Conservation (phyloP, 257 asterid species). For the Pogostemon cablin region DNA sequence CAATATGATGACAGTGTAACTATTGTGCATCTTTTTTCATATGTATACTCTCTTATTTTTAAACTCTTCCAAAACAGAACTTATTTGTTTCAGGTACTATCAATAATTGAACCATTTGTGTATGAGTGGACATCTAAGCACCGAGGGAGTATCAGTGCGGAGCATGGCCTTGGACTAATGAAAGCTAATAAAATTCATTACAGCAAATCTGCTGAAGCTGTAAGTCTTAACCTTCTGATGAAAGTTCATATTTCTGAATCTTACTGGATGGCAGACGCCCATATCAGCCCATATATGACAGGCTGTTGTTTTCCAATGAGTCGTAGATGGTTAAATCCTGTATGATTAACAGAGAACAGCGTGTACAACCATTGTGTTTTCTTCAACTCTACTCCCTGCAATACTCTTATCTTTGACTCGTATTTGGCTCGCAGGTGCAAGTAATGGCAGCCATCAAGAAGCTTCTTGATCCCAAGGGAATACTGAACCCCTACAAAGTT, state of each 20-base stretch:
- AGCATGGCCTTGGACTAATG: slow-evolving; percentile 97
- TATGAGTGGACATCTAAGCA: slow-evolving; percentile 98
- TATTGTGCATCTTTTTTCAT: slow-evolving; percentile 29
- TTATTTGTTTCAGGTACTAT: slow-evolving; percentile 57
- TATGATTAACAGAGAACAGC: too few relatives aligned
- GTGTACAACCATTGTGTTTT: too few relatives aligned
- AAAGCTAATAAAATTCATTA: slow-evolving; percentile 89
- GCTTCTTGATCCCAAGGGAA: slow-evolving; percentile 85
- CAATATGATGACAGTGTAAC: slow-evolving; percentile 69
- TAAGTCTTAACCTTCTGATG: slow-evolving; percentile 42
- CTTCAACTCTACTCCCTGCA: too few relatives aligned
- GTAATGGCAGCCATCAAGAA: slow-evolving; percentile 80
- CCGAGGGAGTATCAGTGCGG: slow-evolving; percentile 95
- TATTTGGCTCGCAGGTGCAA: slow-evolving; percentile 61
- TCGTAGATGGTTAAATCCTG: too few relatives aligned
- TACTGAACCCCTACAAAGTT: slow-evolving; percentile 95
- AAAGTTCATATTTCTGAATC: neutral
- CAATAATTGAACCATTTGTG: slow-evolving; percentile 89
- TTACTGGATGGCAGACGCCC: too few relatives aligned
- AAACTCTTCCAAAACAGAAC: slow-evolving; percentile 21
- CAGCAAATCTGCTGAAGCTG: slow-evolving; percentile 90
- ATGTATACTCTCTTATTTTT: slow-evolving; percentile 9
- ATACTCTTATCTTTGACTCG: neutral
- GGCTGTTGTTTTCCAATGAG: too few relatives aligned
- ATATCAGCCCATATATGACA: too few relatives aligned